Conservation (phyloP, 176 grass and related monocot species). For the Secale cereale region DNA sequence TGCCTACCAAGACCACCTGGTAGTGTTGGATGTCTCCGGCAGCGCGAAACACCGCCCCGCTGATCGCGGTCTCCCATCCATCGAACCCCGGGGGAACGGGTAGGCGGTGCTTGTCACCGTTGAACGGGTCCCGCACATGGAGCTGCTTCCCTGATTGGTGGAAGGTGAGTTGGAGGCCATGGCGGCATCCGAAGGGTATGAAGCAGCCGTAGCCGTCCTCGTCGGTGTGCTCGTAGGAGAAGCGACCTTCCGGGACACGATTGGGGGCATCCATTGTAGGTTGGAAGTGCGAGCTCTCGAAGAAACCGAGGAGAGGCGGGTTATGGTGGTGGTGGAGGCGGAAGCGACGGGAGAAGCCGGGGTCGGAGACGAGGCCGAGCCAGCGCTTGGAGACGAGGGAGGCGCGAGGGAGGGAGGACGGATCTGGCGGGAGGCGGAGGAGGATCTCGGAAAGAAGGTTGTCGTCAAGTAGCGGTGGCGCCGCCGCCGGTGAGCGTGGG, state of each 20-base stretch:
- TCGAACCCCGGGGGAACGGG: background rate
- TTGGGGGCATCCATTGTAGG: no score
- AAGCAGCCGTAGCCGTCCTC: background rate
- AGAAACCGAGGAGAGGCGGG: no score
- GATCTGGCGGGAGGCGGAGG: background rate
- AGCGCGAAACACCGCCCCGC: background rate
- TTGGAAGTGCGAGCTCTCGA: no score
- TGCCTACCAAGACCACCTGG: background rate
- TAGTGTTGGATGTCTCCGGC: background rate
- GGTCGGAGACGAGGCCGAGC: background rate
- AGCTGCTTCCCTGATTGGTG: background rate
- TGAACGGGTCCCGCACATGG: background rate
- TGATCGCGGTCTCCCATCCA: background rate
- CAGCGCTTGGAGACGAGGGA: constrained; percentile 7
- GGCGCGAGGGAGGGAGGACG: background rate
- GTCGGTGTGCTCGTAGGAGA: background rate
- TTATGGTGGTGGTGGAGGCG: constrained; percentile 4
- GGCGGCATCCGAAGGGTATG: background rate
- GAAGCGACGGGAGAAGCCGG: background rate
- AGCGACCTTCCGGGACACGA: background rate
- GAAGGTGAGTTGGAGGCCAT: background rate
- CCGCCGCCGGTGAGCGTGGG: background rate
- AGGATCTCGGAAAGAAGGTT: background rate
- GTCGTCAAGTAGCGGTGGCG: background rate
- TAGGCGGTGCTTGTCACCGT: background rate